Conservation (phyloP, 139 green algal genomes). For the Nannochloris sp. region DNA sequence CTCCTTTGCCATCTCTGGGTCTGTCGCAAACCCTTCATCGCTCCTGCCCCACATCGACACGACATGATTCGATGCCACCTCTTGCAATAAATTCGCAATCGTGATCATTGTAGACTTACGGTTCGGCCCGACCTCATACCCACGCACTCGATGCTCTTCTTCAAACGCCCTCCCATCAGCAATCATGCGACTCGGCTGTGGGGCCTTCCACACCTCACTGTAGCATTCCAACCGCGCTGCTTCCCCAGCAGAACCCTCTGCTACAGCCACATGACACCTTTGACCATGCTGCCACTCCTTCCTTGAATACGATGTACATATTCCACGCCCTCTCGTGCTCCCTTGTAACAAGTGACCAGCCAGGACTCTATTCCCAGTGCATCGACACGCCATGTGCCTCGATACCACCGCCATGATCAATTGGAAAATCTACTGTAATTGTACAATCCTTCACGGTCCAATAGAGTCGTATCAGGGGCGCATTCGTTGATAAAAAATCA, state of each 20-base stretch:
- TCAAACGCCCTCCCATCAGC: slow-evolving; percentile 19
- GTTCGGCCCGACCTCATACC: slow-evolving; percentile 71
- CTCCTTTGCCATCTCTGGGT: slow-evolving; percentile 54
- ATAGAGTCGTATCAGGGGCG: no score
- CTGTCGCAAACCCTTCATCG: slow-evolving; percentile 67
- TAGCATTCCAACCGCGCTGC: not conserved
- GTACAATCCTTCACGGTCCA: no score
- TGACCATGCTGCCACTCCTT: no score
- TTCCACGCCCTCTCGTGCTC: no score
- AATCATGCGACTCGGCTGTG: slow-evolving; percentile 9
- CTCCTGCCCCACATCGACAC: slow-evolving; percentile 78
- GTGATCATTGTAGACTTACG: slow-evolving; percentile 63
- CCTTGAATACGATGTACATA: no score
- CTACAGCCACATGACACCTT: no score
- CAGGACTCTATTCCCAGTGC: no score
- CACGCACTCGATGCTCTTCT: slow-evolving; percentile 39
- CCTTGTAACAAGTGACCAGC: no score
- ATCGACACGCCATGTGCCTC: no score
- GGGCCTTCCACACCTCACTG: slow-evolving; percentile 7
- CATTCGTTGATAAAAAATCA: no score
- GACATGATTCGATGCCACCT: slow-evolving; percentile 76
- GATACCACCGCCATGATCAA: no score
- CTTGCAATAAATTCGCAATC: slow-evolving; percentile 82
- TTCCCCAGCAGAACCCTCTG: not conserved
- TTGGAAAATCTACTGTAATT: no score